Conservation (phyloP, 768 basidiomycete genomes). For the Dictyophora rubrovolvata region DNA sequence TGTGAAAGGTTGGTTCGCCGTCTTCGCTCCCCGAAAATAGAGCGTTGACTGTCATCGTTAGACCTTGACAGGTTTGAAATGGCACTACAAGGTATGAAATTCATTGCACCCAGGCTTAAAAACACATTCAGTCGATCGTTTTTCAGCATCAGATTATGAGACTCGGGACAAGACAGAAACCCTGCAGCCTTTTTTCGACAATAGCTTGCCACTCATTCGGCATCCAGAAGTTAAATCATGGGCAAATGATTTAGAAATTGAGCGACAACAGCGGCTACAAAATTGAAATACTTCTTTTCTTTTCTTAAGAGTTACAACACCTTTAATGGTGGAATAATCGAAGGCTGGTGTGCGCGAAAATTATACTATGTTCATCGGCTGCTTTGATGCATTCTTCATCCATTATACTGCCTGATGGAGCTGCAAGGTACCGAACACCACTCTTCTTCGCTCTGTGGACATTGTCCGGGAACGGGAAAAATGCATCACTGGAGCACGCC, state of each 20-base stretch:
- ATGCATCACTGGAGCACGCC: constrained; percentile 91
- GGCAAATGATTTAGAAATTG: constrained; percentile 47
- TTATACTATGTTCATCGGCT: constrained; percentile 85
- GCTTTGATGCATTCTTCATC: constrained; percentile 94
- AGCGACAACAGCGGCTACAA: constrained; percentile 27
- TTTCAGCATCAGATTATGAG: constrained; percentile 65
- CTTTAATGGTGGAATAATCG: constrained; percentile 85
- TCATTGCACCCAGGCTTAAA: not conserved
- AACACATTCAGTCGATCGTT: not conserved
- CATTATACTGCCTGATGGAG: constrained; percentile 93
- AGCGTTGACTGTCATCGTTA: constrained; percentile 18
- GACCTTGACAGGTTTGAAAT: constrained; percentile 85
- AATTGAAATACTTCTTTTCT: not conserved
- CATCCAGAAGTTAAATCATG: constrained; percentile 67
- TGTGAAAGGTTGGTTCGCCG: constrained; percentile 54
- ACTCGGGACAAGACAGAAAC: constrained; percentile 32
- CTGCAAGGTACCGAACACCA: constrained; percentile 86
- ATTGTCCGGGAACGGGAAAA: constrained; percentile 99
- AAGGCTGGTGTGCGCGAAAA: constrained; percentile 83
- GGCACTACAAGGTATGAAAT: constrained; percentile 60
- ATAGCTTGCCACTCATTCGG: constrained; percentile 58
- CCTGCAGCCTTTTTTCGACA: constrained; percentile 73
- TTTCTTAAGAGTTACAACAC: not conserved
- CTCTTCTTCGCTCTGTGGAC: constrained; percentile 89
- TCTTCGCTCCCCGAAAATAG: not conserved